Percentiles rank a stretch among this genome's conserved stretches.
Evolutionary conservation across 305 asterid species (phyloP).

Genomic region (Solanum hybrid): DNA sequence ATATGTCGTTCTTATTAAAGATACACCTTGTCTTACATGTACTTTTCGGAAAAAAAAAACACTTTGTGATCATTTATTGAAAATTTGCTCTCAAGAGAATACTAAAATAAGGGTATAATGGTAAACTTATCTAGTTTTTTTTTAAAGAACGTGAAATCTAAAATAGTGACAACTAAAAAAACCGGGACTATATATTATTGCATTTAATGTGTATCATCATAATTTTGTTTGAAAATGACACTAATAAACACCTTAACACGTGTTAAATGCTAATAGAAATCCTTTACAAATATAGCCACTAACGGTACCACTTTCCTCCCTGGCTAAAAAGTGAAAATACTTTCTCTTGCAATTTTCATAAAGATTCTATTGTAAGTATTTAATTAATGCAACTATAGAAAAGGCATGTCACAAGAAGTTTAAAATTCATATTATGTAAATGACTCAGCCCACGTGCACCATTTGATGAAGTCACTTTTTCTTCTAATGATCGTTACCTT

Average conservation of each 20-base stretch:
- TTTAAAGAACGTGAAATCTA: fast-evolving
- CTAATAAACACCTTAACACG: background rate
- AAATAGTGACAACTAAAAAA: fast-evolving
- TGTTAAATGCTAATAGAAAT: background rate
- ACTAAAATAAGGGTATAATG: too few relatives aligned
- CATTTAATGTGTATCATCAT: background rate
- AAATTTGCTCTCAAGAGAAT: too few relatives aligned
- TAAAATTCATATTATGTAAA: too few relatives aligned
- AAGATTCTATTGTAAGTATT: background rate
- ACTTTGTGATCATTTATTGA: too few relatives aligned
- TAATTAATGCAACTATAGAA: background rate
- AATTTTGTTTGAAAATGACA: background rate
- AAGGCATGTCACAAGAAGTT: background rate
- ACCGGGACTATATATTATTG: background rate
- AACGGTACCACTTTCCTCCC: background rate
- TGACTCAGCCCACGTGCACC: too few relatives aligned
- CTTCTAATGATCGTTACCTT: too few relatives aligned
- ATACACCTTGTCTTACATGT: too few relatives aligned
- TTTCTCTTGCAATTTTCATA: background rate
- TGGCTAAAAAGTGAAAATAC: background rate
- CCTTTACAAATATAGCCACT: background rate
- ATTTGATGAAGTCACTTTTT: too few relatives aligned
- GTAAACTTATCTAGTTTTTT: too few relatives aligned
- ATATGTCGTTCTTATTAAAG: too few relatives aligned
- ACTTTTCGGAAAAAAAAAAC: background rate